phyloP scores from a whole-genome alignment of 176 grass and related monocot genomes.

The Carex cristatella region DNA sequence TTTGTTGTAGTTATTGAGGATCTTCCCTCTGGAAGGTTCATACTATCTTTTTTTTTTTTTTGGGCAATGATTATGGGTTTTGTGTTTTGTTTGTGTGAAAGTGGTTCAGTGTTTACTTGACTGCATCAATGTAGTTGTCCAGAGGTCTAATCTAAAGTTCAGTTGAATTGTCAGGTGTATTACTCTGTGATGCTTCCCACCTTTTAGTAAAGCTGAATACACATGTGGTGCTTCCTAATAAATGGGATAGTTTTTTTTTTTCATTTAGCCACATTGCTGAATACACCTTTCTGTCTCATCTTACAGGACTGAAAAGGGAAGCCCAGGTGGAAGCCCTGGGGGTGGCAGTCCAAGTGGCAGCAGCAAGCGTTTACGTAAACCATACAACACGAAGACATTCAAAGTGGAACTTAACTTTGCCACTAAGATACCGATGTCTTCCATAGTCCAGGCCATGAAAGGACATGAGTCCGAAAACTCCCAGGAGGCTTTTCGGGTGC shows the following conservation, averaged over 20 bases:
- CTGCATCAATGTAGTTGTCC: too few relatives aligned
- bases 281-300: background rate
- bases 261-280: background rate
- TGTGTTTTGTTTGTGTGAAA: background rate
- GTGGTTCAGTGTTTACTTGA: background rate
- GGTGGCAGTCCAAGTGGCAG: slow-evolving; percentile 42
- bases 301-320: slow-evolving; percentile 41
- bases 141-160: too few relatives aligned
- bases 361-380: slow-evolving; percentile 45
- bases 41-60: background rate
- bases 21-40: slow-evolving; percentile 53
- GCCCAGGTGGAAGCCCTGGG: slow-evolving; percentile 25
- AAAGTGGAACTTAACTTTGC: slow-evolving; percentile 67
- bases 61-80: background rate
- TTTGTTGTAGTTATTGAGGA: slow-evolving; percentile 69
- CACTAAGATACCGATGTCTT: slow-evolving; percentile 71
- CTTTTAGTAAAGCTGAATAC: too few relatives aligned
- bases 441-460: slow-evolving; percentile 61
- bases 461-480: slow-evolving; percentile 72
- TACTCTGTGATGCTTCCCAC: too few relatives aligned
- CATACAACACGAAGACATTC: slow-evolving; percentile 61
- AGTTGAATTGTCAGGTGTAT: too few relatives aligned
- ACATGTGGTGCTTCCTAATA: background rate
- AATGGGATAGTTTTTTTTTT: background rate
- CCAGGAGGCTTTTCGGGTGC: slow-evolving; percentile 72